Conservation (phyloP, 163 green algal genomes). For the Scenedesmus sp. region DNA sequence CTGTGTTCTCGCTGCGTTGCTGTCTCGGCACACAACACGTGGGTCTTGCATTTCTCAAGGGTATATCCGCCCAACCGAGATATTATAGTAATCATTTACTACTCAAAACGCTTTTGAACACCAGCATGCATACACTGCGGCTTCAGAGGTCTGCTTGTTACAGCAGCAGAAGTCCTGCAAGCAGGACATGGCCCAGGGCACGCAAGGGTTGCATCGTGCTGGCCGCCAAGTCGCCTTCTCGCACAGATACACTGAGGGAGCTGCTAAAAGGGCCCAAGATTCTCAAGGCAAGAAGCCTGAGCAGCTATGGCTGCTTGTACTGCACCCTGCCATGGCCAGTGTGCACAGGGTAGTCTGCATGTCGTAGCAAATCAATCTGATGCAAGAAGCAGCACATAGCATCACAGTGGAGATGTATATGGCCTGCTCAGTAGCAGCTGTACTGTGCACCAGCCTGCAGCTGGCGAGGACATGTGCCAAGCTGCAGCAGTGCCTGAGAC, state of each 20-base stretch:
- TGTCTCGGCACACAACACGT: slow-evolving; percentile 5
- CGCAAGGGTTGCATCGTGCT: slow-evolving; percentile 4
- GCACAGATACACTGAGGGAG: slow-evolving; percentile 51
- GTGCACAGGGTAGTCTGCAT: neutral
- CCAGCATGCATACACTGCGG: neutral
- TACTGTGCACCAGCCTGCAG: neutral
- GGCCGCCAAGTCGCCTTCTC: neutral
- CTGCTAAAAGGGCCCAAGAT: slow-evolving; percentile 53
- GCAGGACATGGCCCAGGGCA: neutral
- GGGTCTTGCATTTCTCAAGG: neutral
- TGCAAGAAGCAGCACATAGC: no score
- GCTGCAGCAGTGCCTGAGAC: neutral
- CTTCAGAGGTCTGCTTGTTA: neutral
- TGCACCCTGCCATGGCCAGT: neutral
- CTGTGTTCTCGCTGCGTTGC: neutral
- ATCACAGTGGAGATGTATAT: no score
- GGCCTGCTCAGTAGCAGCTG: neutral
- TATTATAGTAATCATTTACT: neutral
- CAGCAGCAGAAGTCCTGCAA: slow-evolving; percentile 22
- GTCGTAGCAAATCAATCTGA: neutral
- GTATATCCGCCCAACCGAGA: neutral
- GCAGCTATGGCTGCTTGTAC: neutral
- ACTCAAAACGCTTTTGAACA: neutral
- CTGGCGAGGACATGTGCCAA: neutral
- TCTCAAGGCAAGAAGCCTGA: slow-evolving; percentile 18